Evolutionary conservation across 768 basidiomycete species (phyloP).

Genomic region (Cystofilobasidium ferigula): DNA sequence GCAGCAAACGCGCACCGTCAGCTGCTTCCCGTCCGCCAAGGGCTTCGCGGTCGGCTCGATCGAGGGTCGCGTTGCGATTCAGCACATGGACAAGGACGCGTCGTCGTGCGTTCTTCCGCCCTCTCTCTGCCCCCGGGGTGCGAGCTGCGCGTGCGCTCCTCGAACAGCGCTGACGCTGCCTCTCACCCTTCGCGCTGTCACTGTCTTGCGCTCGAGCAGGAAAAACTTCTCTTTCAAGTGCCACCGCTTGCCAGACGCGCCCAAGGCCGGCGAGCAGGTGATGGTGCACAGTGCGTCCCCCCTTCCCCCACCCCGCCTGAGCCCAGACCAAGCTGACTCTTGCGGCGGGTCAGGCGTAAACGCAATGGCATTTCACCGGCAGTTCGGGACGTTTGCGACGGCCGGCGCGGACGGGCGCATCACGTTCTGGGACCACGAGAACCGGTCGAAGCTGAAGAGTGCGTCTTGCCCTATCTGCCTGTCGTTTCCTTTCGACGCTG

Average conservation of each 20-base stretch:
- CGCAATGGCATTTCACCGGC: conserved; percentile 10
- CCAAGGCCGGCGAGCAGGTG: conserved; percentile 15
- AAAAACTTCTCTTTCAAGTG: conserved; percentile 20
- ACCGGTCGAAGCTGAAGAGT: conserved; percentile 25
- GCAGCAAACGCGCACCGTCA: conserved; percentile 49
- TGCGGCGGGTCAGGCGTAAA: neutral
- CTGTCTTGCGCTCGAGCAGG: conserved; percentile 26
- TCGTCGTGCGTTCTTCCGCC: neutral
- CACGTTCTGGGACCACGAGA: conserved; percentile 25
- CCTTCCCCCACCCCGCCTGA: neutral
- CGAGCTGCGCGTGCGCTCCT: too few relatives aligned
- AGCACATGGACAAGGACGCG: conserved; percentile 5
- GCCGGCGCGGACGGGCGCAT: conserved; percentile 20
- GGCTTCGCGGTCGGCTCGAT: conserved; percentile 52
- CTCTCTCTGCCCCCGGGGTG: neutral
- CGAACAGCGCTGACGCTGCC: conserved; percentile 1
- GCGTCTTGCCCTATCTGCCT: neutral
- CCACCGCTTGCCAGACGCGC: conserved; percentile 14
- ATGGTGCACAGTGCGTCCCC: conserved; percentile 11
- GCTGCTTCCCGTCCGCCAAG: conserved; percentile 39
- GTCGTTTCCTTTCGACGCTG: neutral
- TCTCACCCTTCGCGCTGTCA: too few relatives aligned
- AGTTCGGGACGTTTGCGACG: conserved; percentile 7
- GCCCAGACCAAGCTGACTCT: neutral
- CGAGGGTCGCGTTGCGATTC: conserved; percentile 30